Evolutionary conservation across 768 basidiomycete genomes (phyloP).

Genomic region (Gelatoporia subvermispora): DNA sequence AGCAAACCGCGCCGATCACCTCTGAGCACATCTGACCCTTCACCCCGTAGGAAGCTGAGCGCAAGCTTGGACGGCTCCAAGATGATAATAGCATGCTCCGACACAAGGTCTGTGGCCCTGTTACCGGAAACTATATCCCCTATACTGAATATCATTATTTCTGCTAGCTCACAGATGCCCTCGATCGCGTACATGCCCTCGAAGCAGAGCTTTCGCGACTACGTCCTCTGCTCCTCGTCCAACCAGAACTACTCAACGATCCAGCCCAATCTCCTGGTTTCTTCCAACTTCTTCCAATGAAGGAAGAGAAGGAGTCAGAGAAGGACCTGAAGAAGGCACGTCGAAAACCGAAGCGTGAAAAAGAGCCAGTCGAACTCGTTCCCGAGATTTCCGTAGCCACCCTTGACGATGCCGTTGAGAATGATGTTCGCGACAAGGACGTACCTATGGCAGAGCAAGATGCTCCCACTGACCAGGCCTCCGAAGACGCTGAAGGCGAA

Average conservation of each 20-base stretch:
- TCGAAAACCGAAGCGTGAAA: neutral
- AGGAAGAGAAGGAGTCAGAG: conserved; percentile 1
- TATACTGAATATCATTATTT: neutral
- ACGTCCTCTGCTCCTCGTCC: conserved; percentile 65
- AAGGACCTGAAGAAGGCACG: neutral
- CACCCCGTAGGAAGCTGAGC: conserved; percentile 50
- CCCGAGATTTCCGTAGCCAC: neutral
- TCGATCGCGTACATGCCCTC: conserved; percentile 46
- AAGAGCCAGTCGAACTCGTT: neutral
- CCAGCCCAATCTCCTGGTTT: conserved; percentile 12
- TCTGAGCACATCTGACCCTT: neutral
- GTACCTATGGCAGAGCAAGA: no score
- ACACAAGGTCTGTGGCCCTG: conserved; percentile 43
- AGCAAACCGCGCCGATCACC: neutral
- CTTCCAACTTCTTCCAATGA: neutral
- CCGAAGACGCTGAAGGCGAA: no score
- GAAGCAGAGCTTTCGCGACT: conserved; percentile 64
- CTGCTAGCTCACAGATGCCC: conserved; percentile 53
- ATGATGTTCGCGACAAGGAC: no score
- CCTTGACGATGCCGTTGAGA: no score
- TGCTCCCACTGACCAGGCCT: no score
- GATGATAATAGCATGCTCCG: conserved; percentile 59
- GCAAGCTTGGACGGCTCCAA: conserved; percentile 43
- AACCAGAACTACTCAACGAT: conserved; percentile 33
- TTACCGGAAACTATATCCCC: conserved; percentile 5